phyloP scores from a whole-genome alignment of 2,329 filamentous ascomycete species.

The Stromatinia cepivora region DNA sequence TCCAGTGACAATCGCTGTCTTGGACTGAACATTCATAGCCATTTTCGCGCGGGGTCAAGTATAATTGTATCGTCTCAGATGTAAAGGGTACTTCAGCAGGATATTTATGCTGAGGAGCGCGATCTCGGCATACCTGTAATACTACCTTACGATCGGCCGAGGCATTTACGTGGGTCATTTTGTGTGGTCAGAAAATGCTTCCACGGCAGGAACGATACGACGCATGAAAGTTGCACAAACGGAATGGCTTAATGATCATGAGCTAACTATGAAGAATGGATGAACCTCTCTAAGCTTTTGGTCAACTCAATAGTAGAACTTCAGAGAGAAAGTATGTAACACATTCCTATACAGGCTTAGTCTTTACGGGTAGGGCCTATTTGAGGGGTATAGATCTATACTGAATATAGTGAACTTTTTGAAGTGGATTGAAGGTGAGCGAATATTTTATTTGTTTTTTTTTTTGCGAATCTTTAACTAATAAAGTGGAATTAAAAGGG shows the following conservation, averaged over 20 bases:
- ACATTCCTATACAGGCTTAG: too few relatives aligned
- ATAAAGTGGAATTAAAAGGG: too few relatives aligned
- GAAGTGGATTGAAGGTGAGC: too few relatives aligned
- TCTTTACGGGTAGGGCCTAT: too few relatives aligned
- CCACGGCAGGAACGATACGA: neutral
- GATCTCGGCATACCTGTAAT: neutral
- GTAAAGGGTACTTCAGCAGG: neutral
- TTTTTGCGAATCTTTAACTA: too few relatives aligned
- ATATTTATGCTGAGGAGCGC: neutral
- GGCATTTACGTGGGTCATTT: neutral
- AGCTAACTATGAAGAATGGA: neutral
- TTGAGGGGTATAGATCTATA: too few relatives aligned
- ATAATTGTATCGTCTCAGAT: neutral
- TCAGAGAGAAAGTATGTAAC: too few relatives aligned
- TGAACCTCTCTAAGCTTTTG: neutral
- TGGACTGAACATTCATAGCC: slow-evolving; percentile 45
- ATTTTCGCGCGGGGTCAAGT: slow-evolving; percentile 22
- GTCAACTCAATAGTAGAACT: neutral
- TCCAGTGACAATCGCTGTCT: slow-evolving; percentile 55
- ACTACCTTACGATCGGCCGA: neutral
- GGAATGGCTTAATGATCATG: neutral
- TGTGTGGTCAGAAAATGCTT: neutral
- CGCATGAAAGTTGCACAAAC: neutral
- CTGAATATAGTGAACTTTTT: too few relatives aligned
- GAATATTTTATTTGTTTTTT: too few relatives aligned